Conservation (phyloP, 495 filamentous ascomycete species). For the Pseudomonodictys pantanalensis region DNA sequence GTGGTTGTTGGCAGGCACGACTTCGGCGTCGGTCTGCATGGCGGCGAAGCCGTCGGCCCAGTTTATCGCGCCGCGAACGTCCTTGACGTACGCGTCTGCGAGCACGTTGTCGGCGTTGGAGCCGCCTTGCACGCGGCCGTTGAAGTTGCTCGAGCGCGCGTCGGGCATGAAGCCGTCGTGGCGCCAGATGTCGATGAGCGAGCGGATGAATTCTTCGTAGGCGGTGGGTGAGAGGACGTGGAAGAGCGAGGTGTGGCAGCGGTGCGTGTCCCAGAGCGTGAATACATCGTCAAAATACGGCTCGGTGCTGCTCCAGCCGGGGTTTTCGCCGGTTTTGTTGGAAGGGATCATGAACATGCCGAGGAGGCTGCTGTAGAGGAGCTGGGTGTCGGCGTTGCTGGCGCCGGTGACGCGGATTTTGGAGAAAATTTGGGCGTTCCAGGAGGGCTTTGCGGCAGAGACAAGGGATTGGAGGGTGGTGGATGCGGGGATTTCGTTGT, state of each 20-base stretch:
- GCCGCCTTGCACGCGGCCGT: slow-evolving; percentile 68
- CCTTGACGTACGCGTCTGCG: slow-evolving; percentile 73
- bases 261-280: slow-evolving; percentile 61
- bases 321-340: slow-evolving; percentile 71
- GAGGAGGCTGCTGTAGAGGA: slow-evolving; percentile 67
- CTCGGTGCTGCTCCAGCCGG: slow-evolving; percentile 61
- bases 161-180: slow-evolving; percentile 57
- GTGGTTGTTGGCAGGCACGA: slow-evolving; percentile 56
- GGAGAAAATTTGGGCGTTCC: slow-evolving; percentile 61
- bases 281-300: slow-evolving; percentile 64
- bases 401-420: slow-evolving; percentile 60
- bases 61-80: slow-evolving; percentile 60
- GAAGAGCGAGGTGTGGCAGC: slow-evolving; percentile 60
- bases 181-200: slow-evolving; percentile 68
- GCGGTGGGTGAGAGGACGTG: slow-evolving; percentile 62
- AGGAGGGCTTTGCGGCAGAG: slow-evolving; percentile 47
- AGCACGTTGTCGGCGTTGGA: slow-evolving; percentile 73
- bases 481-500: slow-evolving; percentile 55
- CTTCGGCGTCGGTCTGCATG: slow-evolving; percentile 70
- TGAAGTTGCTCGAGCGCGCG: slow-evolving; percentile 58
- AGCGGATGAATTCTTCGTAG: slow-evolving; percentile 66
- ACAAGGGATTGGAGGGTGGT: slow-evolving; percentile 51
- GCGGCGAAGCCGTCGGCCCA: slow-evolving; percentile 69
- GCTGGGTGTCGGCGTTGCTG: slow-evolving; percentile 52
- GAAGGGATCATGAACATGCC: slow-evolving; percentile 69